Base-by-base conservation (phyloP, 2,329 filamentous ascomycete species). In the Exophiala alcalophila region DNA sequence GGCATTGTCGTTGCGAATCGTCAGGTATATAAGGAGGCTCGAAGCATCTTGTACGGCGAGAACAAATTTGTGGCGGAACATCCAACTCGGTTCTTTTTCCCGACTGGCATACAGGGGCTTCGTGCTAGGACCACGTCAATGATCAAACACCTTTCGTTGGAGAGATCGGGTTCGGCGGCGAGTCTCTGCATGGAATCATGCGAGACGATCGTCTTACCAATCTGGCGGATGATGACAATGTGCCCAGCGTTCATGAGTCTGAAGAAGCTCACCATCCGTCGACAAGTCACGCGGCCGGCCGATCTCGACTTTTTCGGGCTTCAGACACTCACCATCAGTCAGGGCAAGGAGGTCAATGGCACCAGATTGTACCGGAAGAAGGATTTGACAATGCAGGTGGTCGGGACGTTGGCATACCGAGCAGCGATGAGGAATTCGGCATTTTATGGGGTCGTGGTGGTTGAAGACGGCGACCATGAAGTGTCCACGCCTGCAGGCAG, bases 11-110 rank as follows among this genome's bases (percentile, higher is more conserved):
- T 16, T 5, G 21, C 39, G 16, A 42, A 43, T 12, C 28, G 37
- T 30, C 38, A 46, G 21, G 27, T 52, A 8, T 46, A 52, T 28
- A 18, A 30, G 6, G 49, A 52, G 32, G 47, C 39, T 14, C 41
- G 20, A 7, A 19, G 18, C 11, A 38, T 50, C 16, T 33, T 52
- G 2, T 52, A 52, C 31, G 34, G 47, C 27, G 43, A 50, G 28
- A 52, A 47, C 43, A 47, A 18, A 20, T 52, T 52, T 25, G 28
- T 48, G 19, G 40, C 44, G 26, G 21, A 34, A 12, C 28, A 45
- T 9, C 36, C 45, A 5, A n/a, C 20, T 16, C 34, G 37, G 25
- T 38, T 51, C 21, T 51, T 51, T 37, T 19, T 18, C 9, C 47
- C 44, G 16, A 45, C 14, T 16, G 42, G 47, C 12, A 27, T 49